A percentile compares a stretch with the other conserved stretches of the same genome.
phyloP scores from a whole-genome alignment of 441 rosid species.

The Cnidoscolus chayamansa region DNA sequence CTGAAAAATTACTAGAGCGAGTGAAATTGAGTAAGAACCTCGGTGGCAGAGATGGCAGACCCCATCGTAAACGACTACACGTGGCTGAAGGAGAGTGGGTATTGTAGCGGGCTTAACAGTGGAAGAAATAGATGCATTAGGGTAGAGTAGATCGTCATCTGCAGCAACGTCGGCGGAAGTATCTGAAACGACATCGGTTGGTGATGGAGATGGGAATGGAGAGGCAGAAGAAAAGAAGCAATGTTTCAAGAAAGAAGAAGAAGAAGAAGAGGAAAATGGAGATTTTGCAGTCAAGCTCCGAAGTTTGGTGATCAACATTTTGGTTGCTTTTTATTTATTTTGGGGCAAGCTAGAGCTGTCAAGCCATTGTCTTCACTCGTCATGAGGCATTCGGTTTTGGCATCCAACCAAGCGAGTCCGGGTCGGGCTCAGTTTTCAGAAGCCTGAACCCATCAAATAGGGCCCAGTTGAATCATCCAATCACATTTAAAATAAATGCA shows the following conservation, averaged over 20 bases:
- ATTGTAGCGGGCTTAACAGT: constrained; percentile 30
- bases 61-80: constrained; percentile 85
- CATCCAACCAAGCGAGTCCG: no score
- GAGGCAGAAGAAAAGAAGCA: constrained; percentile 3
- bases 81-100: constrained; percentile 69
- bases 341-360: background rate
- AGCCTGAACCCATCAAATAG: no score
- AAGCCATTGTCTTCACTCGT: background rate
- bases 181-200: constrained; percentile 26
- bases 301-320: constrained; percentile 1
- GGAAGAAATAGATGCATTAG: constrained; percentile 32
- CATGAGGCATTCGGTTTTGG: no score
- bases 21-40: constrained; percentile 32
- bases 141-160: constrained; percentile 35
- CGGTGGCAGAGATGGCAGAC: constrained; percentile 96
- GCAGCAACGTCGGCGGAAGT: constrained; percentile 34
- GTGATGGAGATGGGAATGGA: constrained; percentile 13
- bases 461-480: no score
- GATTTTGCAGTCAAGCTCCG: background rate
- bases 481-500: no score
- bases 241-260: constrained; percentile 2
- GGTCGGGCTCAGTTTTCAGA: no score
- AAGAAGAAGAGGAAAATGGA: constrained; percentile 8
- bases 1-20: background rate
- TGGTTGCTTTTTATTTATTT: no score